A percentile compares a stretch with the other conserved stretches of the same genome.
These are phyloP conservation scores for Paramecium primaurelia DNA, from an alignment of 73 alveolate genomes.

Conservation along the genomic window DNA sequence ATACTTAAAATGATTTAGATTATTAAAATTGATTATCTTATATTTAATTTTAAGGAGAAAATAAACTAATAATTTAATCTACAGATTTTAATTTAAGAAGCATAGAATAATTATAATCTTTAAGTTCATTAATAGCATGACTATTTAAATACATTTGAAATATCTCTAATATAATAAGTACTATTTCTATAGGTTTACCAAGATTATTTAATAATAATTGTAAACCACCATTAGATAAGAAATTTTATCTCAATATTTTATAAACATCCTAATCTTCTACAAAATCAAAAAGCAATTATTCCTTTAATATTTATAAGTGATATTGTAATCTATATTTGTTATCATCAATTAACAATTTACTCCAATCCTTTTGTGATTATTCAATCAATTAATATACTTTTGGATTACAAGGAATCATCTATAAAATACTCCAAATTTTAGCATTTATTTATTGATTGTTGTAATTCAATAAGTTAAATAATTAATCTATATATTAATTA, in stretches of 20 bases:
- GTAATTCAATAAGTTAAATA: not conserved
- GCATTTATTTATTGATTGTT: not conserved
- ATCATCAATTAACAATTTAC: not conserved
- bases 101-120: not conserved
- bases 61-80: not conserved
- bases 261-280: not conserved
- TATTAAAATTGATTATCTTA: not conserved
- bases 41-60: not conserved
- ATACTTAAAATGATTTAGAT: no score
- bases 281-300: not conserved
- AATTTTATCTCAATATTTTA: not conserved
- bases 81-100: not conserved
- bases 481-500: not conserved
- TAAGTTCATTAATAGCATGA: not conserved
- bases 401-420: constrained; percentile 13
- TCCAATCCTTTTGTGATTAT: not conserved
- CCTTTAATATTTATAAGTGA: not conserved
- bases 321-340: not conserved
- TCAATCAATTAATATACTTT: not conserved
- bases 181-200: not conserved
- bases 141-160: not conserved
- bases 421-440: not conserved
- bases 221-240: not conserved
- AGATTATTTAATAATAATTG: not conserved
- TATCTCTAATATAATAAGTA: not conserved